Base-by-base conservation (phyloP, 2,329 filamentous ascomycete genomes). In the Phaeophleospora eucalypticola region DNA sequence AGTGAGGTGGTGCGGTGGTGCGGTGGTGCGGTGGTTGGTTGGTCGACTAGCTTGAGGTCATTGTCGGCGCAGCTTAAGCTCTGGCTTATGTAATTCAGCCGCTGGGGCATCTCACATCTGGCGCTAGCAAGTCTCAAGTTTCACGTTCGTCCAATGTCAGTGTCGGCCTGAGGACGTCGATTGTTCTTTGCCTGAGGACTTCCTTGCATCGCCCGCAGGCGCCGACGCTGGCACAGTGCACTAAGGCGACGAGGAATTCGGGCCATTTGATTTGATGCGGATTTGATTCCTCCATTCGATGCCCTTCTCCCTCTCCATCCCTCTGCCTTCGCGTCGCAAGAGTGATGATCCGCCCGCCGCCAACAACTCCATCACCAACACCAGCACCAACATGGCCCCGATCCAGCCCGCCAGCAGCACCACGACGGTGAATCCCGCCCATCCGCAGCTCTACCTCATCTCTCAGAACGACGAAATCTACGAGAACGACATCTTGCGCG, bases 401-500 rank as follows among this genome's bases (percentile, higher is more conserved):
- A 9, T 45, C 24, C 45, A 41, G 45, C 38, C 40, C 12, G 24
- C 24, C 7, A 29, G 12, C 24, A 12, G 12, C 24, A 29, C 24
- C n/a, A n/a, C n/a, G n/a, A n/a, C n/a, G n/a, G n/a, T n/a, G 24
- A 38, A 45, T 37, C 51, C 40, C 32, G 49, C 20, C 42, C 53
- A 50, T 36, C 51, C 49, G 38, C 65, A 65, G 54, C 65, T 71
- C 27, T 60, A 60, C 57, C 59, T 69, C 56, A 68, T 91, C 81
- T 78, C 83, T 60, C 87, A 89, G 65, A 89, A 94, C 72, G 93
- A 98, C 72, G 84, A 87, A 45, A 81, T 95, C 51, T 98, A 97
- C 76, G 94, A 98, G 72, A 90, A 96, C 71, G 93, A 98, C 68
- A 83, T 97, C 51, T 75, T 93, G 56, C 87, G 90, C 59, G 88